Conservation (phyloP, 2,329 filamentous ascomycete genomes). For the Trichocomaceae sp. region DNA sequence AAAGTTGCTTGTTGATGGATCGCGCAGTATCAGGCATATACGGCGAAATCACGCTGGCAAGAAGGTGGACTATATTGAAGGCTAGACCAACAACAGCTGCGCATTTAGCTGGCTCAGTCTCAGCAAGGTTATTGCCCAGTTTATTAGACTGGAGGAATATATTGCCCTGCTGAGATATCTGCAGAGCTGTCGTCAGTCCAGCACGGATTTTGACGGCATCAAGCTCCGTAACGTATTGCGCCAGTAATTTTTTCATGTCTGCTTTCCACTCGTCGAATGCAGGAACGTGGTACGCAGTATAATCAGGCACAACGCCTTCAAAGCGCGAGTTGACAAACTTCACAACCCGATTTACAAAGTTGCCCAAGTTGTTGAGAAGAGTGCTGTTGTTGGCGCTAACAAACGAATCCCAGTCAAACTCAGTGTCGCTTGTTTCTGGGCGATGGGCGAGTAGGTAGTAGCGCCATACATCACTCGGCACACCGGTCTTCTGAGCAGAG, state of each 20-base stretch:
- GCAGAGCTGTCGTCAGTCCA: slow-evolving; percentile 39
- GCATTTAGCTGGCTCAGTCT: too few relatives aligned
- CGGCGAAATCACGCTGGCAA: not conserved
- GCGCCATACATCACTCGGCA: slow-evolving; percentile 45
- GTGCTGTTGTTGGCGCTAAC: too few relatives aligned
- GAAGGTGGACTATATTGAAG: slow-evolving; percentile 17
- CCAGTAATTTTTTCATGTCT: slow-evolving; percentile 9
- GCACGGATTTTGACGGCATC: slow-evolving; percentile 47
- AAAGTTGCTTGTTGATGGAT: not conserved
- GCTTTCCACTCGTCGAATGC: slow-evolving; percentile 22
- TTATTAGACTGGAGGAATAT: slow-evolving; percentile 41
- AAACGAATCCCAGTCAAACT: slow-evolving; percentile 45
- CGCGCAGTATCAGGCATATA: not conserved
- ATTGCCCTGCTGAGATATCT: slow-evolving; percentile 45
- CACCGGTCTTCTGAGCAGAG: slow-evolving; percentile 46
- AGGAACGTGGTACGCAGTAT: slow-evolving; percentile 34
- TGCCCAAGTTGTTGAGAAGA: slow-evolving; percentile 25
- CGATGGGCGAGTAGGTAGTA: slow-evolving; percentile 47
- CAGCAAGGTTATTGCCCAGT: too few relatives aligned
- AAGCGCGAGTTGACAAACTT: slow-evolving; percentile 47
- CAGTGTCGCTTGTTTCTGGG: slow-evolving; percentile 46
- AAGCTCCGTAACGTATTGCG: slow-evolving; percentile 33
- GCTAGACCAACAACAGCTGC: slow-evolving; percentile 38
- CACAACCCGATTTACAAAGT: slow-evolving; percentile 49
- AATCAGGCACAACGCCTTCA: slow-evolving; percentile 46